Evolutionary conservation across 139 green algal genomes (phyloP), one percentile per base, ranked within the genome.

Genomic region (Ettlia oleoabundans): DNA sequence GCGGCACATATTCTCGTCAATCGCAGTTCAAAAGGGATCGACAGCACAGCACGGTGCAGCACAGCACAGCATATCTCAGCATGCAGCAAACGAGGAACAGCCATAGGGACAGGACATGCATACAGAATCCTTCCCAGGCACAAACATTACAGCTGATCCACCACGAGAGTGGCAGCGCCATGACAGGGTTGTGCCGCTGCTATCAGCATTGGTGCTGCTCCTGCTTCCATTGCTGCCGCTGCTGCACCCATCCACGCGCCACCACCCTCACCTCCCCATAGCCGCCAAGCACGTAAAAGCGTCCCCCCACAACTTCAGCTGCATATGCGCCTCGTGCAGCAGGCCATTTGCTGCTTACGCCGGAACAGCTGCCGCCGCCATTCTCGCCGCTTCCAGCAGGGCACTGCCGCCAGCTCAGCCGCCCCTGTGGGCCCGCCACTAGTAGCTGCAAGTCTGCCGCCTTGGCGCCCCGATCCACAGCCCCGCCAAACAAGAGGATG

Each of bases 401-500:
- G 18, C 15, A 22, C 55, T n/a, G 33, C 6, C 26, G 52, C 73
- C 73, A 80, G 53, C 28, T 26, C 73, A 80, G 53, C 53, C 58
- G 38, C 55, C 55, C 55, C 15, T 15, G 13, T 24, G 47, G 13
- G 47, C 47, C 47, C 8, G 38, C 62, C 2, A 7, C 30, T 35
- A 80, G 53, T 53, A 80, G 53, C 2, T 37, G 9, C 73, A 80
- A 35, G 18, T 80, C 73, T 2, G 28, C 73, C 0, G 35, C 26
- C 35, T 40, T 26, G 1, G 28, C 26, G 15, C 52, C 51, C 7
- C 35, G 35, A 26, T 80, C 73, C 24, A 67, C 38, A 5, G 78
- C 78, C 0, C 78, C 78, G 0, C 78, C 78, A 77, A 79, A 84
- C 52, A 77, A 13, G 28, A 84, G 28, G 1, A 65, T 15, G 53